Conservation (phyloP, 140 eudicot species). For the Cichorium intybus region DNA sequence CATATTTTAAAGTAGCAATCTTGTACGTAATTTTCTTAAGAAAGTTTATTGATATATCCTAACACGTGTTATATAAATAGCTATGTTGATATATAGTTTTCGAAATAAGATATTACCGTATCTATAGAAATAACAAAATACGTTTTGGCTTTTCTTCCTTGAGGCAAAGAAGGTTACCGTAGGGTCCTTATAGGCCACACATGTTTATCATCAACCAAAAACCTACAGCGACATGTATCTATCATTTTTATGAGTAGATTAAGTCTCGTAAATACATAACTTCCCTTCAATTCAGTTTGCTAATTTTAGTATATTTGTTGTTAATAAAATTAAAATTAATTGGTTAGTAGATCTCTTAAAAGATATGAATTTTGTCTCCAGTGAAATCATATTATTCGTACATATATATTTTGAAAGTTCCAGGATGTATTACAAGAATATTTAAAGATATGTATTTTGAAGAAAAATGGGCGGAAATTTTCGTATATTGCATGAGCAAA, state of each 20-base stretch:
- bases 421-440: neutral
- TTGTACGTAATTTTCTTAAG: neutral
- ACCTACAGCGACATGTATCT: conserved; percentile 24
- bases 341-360: too few species aligned
- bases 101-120: neutral
- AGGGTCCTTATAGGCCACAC: conserved; percentile 4
- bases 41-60: neutral
- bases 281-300: neutral
- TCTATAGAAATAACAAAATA: neutral
- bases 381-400: too few species aligned
- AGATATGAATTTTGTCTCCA: too few species aligned
- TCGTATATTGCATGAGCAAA: conserved; percentile 4
- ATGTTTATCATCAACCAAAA: neutral
- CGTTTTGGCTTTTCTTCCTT: conserved; percentile 1
- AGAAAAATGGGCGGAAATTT: neutral
- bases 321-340: too few species aligned
- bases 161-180: conserved; percentile 14
- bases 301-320: too few species aligned
- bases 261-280: neutral
- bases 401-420: neutral
- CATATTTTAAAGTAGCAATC: neutral
- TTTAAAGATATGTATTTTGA: neutral
- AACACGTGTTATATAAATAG: neutral
- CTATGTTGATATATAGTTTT: neutral
- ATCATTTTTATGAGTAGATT: neutral